Percentiles rank a stretch among this genome's conserved stretches.
These are phyloP conservation scores for Pythium dissimile DNA, from an alignment of 352 stramenopile species.

Conservation along the genomic window DNA sequence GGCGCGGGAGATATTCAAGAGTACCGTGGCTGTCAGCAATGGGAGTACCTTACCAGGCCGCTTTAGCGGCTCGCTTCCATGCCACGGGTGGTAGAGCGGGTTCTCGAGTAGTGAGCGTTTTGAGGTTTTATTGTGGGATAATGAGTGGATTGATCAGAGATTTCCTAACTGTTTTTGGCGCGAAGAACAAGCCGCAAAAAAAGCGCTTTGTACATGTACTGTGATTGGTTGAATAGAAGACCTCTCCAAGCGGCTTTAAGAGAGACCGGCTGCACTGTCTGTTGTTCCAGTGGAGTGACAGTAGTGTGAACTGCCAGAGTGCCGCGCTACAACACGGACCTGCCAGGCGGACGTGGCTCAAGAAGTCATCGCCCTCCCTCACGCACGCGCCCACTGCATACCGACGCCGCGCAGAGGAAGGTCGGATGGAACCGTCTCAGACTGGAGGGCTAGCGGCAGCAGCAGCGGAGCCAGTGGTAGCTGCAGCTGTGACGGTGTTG, in stretches of 20 bases:
- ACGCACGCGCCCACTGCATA: background rate
- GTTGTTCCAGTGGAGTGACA: too few relatives aligned
- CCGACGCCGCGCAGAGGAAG: background rate
- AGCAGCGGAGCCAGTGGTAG: background rate
- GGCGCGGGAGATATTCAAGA: conserved; percentile 10
- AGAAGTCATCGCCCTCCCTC: background rate
- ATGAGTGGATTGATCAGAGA: background rate
- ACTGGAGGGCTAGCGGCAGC: too few relatives aligned
- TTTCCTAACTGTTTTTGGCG: background rate
- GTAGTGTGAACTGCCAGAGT: conserved; percentile 2
- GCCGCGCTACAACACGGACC: background rate
- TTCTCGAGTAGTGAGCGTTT: conserved; percentile 4
- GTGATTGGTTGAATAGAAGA: background rate
- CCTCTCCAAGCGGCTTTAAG: conserved; percentile 7
- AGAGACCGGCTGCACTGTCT: background rate
- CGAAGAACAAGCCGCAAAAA: background rate
- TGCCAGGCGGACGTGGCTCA: background rate
- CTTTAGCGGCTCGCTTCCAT: conserved; percentile 10
- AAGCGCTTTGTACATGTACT: background rate
- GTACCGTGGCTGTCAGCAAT: conserved; percentile 23
- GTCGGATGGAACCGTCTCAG: conserved; percentile 9
- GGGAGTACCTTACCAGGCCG: conserved; percentile 19
- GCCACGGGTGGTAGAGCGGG: conserved; percentile 5
- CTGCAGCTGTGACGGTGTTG: background rate
- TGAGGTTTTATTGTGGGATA: conserved; percentile 11